Conservation (phyloP, 495 filamentous ascomycete species). For the Penicillium bovifimosum region DNA sequence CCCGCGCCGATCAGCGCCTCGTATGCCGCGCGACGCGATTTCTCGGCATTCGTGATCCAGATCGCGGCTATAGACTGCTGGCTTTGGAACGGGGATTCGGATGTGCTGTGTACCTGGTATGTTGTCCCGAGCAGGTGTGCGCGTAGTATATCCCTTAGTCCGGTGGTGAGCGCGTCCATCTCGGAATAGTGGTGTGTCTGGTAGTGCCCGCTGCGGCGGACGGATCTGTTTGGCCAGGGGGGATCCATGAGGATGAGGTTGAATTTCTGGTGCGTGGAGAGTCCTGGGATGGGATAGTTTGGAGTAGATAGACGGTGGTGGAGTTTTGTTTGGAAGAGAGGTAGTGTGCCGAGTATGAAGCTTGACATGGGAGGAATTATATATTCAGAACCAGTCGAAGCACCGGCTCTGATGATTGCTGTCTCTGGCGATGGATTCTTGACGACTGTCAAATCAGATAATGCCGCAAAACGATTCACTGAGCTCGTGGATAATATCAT, state of each 20-base stretch:
- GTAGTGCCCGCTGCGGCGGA: constrained; percentile 64
- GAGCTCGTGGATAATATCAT: constrained; percentile 32
- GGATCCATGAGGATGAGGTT: constrained; percentile 83
- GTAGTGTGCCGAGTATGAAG: constrained; percentile 43
- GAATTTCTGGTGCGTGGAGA: constrained; percentile 45
- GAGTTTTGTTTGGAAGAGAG: constrained; percentile 13
- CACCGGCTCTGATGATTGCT: constrained; percentile 19
- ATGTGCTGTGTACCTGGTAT: not conserved
- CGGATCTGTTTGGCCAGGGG: constrained; percentile 92
- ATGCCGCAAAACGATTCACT: constrained; percentile 24
- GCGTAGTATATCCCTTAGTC: constrained; percentile 26
- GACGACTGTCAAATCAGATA: constrained; percentile 30
- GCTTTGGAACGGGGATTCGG: constrained; percentile 4
- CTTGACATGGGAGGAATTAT: constrained; percentile 47
- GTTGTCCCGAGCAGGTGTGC: constrained; percentile 20
- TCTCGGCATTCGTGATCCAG: constrained; percentile 82
- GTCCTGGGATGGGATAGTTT: constrained; percentile 22
- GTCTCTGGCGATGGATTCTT: constrained; percentile 30
- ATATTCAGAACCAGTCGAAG: constrained; percentile 10
- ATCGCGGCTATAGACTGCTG: constrained; percentile 48
- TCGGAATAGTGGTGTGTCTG: constrained; percentile 41
- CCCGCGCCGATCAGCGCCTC: constrained; percentile 57
- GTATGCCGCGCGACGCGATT: constrained; percentile 54
- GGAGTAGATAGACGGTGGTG: not conserved
- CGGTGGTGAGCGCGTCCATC: constrained; percentile 25